These are phyloP conservation scores for Tricholoma saponaceum DNA, from an alignment of 768 basidiomycete species.

Conservation along the genomic window DNA sequence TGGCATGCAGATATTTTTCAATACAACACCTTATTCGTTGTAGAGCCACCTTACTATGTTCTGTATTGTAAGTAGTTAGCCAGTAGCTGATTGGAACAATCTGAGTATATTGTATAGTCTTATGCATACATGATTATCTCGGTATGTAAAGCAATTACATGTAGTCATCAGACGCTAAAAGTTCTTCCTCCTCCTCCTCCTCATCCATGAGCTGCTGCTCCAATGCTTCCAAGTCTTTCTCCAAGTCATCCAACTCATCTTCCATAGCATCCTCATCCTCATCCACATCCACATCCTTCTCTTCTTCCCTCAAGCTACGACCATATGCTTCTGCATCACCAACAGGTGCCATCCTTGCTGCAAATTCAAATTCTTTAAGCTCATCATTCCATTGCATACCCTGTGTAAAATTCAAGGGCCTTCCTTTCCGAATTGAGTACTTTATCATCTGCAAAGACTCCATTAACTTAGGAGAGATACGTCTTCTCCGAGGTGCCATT, in stretches of 20 bases:
- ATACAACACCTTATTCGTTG: background rate
- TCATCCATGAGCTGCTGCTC: background rate
- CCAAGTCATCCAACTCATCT: background rate
- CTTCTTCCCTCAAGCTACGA: background rate
- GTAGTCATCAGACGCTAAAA: background rate
- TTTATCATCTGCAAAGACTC: too few species aligned
- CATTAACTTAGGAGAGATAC: too few species aligned
- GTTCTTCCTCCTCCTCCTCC: background rate
- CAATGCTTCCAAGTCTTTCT: background rate
- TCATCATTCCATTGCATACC: background rate
- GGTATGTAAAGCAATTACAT: background rate
- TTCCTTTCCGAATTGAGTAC: too few species aligned
- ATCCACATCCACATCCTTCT: too few species aligned
- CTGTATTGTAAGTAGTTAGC: background rate
- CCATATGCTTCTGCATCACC: background rate
- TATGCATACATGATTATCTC: background rate
- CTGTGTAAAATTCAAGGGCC: too few species aligned
- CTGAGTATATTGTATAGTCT: background rate
- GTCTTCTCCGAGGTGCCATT: too few species aligned
- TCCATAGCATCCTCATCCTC: background rate
- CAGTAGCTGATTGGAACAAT: background rate
- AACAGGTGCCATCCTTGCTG: background rate
- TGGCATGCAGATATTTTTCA: background rate
- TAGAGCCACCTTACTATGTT: background rate
- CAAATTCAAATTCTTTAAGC: background rate